These are phyloP conservation scores for Saksenaea vasiformis DNA, from an alignment of 371 early-diverging fungal species.

Conservation along the genomic window DNA sequence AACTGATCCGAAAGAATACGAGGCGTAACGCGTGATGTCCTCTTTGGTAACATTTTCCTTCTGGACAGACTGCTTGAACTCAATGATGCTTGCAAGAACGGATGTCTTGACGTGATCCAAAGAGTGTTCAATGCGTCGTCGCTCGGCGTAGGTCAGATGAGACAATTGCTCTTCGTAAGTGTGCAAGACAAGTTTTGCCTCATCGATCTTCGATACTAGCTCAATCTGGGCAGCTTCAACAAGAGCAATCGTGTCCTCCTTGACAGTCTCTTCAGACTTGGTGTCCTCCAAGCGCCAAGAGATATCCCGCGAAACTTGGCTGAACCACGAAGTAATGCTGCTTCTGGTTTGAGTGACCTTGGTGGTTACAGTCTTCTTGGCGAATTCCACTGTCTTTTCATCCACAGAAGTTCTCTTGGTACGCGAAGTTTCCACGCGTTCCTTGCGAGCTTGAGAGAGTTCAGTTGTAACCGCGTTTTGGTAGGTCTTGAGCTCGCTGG, in stretches of 20 bases:
- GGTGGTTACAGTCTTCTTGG: conserved; percentile 13
- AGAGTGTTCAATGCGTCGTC: conserved; percentile 27
- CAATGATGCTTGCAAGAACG: conserved; percentile 19
- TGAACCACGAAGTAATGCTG: conserved; percentile 14
- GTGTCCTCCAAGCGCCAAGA: not conserved
- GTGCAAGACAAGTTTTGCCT: conserved; percentile 16
- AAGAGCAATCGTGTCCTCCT: conserved; percentile 7
- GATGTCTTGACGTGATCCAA: conserved; percentile 22
- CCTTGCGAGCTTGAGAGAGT: not conserved
- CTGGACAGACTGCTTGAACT: conserved; percentile 7
- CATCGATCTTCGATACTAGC: conserved; percentile 18
- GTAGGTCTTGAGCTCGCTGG: conserved; percentile 29
- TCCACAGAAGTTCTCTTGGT: not conserved
- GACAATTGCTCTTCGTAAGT: conserved; percentile 5
- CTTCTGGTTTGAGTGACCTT: conserved; percentile 30
- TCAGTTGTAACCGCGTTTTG: conserved; percentile 23
- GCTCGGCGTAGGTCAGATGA: conserved; percentile 22
- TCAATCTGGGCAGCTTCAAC: conserved; percentile 22
- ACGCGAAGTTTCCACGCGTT: not conserved
- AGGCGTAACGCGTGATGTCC: conserved; percentile 13
- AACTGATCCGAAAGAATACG: conserved; percentile 21
- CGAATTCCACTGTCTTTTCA: conserved; percentile 13
- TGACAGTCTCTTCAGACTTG: not conserved
- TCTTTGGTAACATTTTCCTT: conserved; percentile 9
- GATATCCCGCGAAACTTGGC: conserved; percentile 1